Evolutionary conservation across 495 filamentous ascomycete genomes (phyloP), one percentile per base, ranked within the genome.

Genomic region (Lasiosphaeriaceae sp.): DNA sequence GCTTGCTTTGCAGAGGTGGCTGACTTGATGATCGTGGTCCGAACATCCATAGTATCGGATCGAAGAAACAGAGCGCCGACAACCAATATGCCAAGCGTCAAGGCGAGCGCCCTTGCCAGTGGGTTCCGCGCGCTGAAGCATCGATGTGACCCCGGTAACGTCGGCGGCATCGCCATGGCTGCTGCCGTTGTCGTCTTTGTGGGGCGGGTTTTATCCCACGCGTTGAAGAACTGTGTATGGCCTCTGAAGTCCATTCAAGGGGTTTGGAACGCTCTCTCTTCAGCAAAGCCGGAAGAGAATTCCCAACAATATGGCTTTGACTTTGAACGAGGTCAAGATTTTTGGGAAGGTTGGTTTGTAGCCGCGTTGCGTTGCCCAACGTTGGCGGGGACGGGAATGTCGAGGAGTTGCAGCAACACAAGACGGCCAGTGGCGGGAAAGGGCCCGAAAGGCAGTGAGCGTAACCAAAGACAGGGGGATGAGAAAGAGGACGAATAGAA

Each of bases 61-160:
- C 64, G 71, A 41, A 74, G 66, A 3, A 74, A 60, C 7, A 78
- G 19, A 0, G 57, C 60, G 20, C 71, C 56, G 21, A 78, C 47
- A 20, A 72, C 21, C 6, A 77, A 55, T 41, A 78, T 65, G 46
- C 57, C 61, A 19, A 70, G 49, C 3, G 70, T 66, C 54, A 76
- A 66, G 16, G 72, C 54, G 14, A 77, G 57, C 12, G 69, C 74
- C 61, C 66, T 67, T 26, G 64, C 66, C 44, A 78, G 67, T 9
- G 75, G 73, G 59, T 77, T 76, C 26, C 75, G 67, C 69, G 75
- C 74, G 50, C 60, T 72, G 61, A 78, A 70, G 54, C 72, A 71
- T 35, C 69, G 71, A 56, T 76, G 71, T 58, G 68, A 55, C 20
- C 63, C 57, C 26, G 69, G 54, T 58, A 75, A 63, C 60, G 58